phyloP scores from a whole-genome alignment of 495 filamentous ascomycete genomes.

The Aspergillus saccharolyticus region DNA sequence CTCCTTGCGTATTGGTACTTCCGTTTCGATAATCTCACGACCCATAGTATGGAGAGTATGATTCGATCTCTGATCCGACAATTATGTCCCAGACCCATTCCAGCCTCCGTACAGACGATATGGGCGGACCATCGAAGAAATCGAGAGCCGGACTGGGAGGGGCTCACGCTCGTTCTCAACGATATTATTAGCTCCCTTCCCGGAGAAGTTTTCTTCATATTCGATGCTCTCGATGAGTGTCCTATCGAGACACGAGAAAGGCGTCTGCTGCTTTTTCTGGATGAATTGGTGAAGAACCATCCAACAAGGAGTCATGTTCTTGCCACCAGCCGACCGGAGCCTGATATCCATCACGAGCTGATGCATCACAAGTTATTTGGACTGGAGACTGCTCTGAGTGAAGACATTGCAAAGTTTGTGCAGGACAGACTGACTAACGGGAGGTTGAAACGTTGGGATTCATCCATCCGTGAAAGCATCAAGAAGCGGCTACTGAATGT shows the following conservation, averaged over 20 bases:
- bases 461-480: neutral
- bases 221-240: constrained; percentile 22
- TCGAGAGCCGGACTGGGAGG: constrained; percentile 1
- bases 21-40: constrained; percentile 8
- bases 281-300: neutral
- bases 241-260: constrained; percentile 3
- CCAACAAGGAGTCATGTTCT: constrained; percentile 13
- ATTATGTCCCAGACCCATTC: constrained; percentile 1
- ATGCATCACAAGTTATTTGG: neutral
- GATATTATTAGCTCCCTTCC: neutral
- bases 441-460: neutral
- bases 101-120: neutral
- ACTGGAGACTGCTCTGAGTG: constrained; percentile 4
- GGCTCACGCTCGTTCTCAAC: neutral
- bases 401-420: constrained; percentile 13
- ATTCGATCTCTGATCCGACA: constrained; percentile 13
- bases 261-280: constrained; percentile 4
- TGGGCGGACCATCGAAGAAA: constrained; percentile 9
- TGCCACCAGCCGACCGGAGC: constrained; percentile 13
- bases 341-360: constrained; percentile 1
- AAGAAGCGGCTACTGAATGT: neutral
- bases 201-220: constrained; percentile 10
- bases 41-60: constrained; percentile 12
- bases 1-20: constrained; percentile 19
- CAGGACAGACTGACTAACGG: neutral